Percentiles rank a stretch among this genome's conserved stretches.
These are phyloP conservation scores for Xerophyta viscosa DNA, from an alignment of 106 monocot genomes.

Conservation along the genomic window DNA sequence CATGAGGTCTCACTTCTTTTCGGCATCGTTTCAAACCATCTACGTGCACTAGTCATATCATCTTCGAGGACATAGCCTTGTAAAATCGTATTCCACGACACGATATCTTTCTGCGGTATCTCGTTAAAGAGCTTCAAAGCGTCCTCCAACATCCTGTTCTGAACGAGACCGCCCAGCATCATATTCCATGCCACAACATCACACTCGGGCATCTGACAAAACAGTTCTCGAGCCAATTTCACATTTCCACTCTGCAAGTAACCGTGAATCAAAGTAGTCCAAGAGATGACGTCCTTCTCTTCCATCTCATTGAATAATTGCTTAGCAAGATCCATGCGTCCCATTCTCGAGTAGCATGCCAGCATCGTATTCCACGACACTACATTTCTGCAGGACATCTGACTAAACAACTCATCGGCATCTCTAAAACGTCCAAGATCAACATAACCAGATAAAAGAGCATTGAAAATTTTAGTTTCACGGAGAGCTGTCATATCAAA, in stretches of 20 bases:
- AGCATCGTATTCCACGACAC: constrained; percentile 60
- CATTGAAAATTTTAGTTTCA: constrained; percentile 32
- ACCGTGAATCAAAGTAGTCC: constrained; percentile 50
- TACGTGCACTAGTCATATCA: constrained; percentile 27
- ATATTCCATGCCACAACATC: constrained; percentile 68
- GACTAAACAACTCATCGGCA: constrained; percentile 36
- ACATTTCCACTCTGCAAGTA: constrained; percentile 37
- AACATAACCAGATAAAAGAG: constrained; percentile 42
- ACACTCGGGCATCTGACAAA: constrained; percentile 34
- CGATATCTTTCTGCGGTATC: constrained; percentile 50
- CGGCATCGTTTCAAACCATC: constrained; percentile 53
- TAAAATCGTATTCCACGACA: constrained; percentile 60
- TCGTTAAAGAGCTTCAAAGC: constrained; percentile 41
- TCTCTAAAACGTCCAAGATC: constrained; percentile 33
- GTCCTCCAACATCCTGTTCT: constrained; percentile 40
- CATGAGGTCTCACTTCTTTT: constrained; percentile 64
- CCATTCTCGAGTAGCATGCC: constrained; percentile 35
- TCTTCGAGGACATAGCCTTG: constrained; percentile 34
- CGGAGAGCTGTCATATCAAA: constrained; percentile 24
- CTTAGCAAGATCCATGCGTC: constrained; percentile 32
- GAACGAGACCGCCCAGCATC: constrained; percentile 58
- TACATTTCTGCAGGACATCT: constrained; percentile 26
- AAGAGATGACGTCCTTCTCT: constrained; percentile 49
- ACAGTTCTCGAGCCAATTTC: constrained; percentile 21
- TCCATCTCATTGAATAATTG: constrained; percentile 45